Base-by-base conservation (phyloP, 2,329 filamentous ascomycete species). In the Waltergamsia citrina region DNA sequence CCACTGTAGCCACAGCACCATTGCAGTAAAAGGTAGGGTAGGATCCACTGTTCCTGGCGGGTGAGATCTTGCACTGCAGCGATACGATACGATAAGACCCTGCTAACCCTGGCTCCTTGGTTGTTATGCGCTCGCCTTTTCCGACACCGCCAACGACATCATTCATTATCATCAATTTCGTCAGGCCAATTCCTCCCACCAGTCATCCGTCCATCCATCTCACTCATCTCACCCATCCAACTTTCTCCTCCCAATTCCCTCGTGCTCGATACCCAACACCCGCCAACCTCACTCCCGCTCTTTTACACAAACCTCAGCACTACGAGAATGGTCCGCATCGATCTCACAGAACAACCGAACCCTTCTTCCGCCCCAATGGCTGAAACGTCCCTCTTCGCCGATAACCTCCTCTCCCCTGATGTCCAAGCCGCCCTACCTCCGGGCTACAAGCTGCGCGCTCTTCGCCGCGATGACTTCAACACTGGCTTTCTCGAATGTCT, bases 401-500 rank as follows among this genome's bases (percentile, higher is more conserved):
- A 72, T 42, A 63, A 76, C 41, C 79, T 95, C 51, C 80, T 96
- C 58, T 86, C 85, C 17, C 75, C 84, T 15, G 66, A 74, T 35
- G 83, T 95, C 46, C 63, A 76, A 39, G 66, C 78, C 26, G 70
- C 68, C 14, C 78, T 96, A 1, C 90, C 92, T 28, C 65, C 79
- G 46, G 81, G 82, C 49, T 96, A 96, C 68, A 75, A 69, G 19
- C 74, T 94, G 51, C 86, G 92, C 18, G 78, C 90, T 0, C 70
- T 96, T 32, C 76, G 81, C 47, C 75, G 75, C 46, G 71, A 70
- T 48, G 92, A 98, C 62, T 94, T 81, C 62, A 64, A 73, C 37
- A 71, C 70, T 22, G 87, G 87, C 42, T 95, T 94, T 59, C 78
- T 98, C 47, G 86, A 94, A 52, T 90, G 92, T 40, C 68, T 98